Evolutionary conservation across 108 stramenopile species (phyloP).

Genomic region (Seminavis robusta): DNA sequence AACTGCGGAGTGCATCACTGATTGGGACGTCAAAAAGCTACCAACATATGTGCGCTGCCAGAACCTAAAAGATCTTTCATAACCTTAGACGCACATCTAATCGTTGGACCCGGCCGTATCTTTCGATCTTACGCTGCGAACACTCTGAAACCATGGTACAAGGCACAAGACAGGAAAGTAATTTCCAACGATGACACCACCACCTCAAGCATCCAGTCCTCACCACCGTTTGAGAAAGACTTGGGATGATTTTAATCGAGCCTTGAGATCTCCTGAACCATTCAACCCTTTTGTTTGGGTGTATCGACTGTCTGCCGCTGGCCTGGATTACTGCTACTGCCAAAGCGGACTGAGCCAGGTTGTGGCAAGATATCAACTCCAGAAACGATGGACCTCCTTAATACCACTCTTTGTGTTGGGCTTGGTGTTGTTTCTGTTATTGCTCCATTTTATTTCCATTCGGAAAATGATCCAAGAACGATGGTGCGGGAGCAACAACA

Average conservation of each 20-base stretch:
- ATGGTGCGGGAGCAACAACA: conserved; percentile 22
- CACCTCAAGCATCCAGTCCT: too few relatives aligned
- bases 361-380: conserved; percentile 8
- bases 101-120: too few relatives aligned
- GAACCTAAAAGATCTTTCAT: too few relatives aligned
- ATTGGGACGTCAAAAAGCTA: too few relatives aligned
- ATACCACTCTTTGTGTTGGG: conserved; percentile 27
- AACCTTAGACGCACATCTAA: too few relatives aligned
- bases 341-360: background rate
- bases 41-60: too few relatives aligned
- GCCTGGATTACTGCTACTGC: conserved; percentile 8
- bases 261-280: conserved; percentile 48
- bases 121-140: too few relatives aligned
- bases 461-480: conserved; percentile 28
- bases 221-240: conserved; percentile 42
- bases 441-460: conserved; percentile 22
- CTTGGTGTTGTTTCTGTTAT: conserved; percentile 18
- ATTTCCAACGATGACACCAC: too few relatives aligned
- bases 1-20: too few relatives aligned
- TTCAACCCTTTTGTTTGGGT: conserved; percentile 72
- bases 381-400: conserved; percentile 23
- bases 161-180: too few relatives aligned
- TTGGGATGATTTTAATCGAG: conserved; percentile 57
- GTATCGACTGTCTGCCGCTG: conserved; percentile 24
- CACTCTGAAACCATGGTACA: too few relatives aligned